Conservation (phyloP, 768 basidiomycete species). For the Leucosporidium creatinivorum region DNA sequence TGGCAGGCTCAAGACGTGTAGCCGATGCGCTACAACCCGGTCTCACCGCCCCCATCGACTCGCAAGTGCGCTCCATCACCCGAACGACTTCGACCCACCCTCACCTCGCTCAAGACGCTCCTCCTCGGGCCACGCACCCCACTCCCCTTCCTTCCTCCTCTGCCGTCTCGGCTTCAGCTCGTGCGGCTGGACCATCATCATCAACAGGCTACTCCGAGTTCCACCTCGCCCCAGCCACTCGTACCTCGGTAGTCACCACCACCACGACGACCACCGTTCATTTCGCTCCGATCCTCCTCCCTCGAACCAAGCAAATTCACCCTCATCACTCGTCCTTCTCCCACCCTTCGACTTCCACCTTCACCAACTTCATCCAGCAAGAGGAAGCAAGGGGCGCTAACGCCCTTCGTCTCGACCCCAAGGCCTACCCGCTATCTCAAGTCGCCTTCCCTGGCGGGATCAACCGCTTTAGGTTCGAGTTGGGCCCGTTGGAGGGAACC, state of each 20-base stretch:
- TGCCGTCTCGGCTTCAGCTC: too few species aligned
- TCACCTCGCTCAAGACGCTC: too few species aligned
- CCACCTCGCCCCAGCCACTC: constrained; percentile 21
- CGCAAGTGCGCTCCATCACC: too few species aligned
- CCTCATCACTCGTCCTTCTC: constrained; percentile 6
- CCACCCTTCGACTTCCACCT: neutral
- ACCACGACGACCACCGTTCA: constrained; percentile 25
- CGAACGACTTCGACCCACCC: too few species aligned
- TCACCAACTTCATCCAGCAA: neutral
- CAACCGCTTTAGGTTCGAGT: constrained; percentile 7
- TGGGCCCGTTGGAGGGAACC: constrained; percentile 16
- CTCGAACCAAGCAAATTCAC: constrained; percentile 6
- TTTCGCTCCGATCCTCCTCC: constrained; percentile 32
- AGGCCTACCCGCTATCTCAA: constrained; percentile 25
- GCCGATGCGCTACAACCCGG: too few species aligned
- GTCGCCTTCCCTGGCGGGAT: constrained; percentile 7
- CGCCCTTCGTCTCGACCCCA: constrained; percentile 11
- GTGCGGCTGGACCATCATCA: neutral
- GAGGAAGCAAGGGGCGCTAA: neutral
- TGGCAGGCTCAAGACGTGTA: too few species aligned
- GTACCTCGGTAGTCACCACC: constrained; percentile 22
- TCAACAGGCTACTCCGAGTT: constrained; percentile 18
- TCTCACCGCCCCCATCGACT: too few species aligned
- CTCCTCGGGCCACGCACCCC: too few species aligned
- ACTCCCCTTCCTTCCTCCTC: too few species aligned